Conservation (phyloP, 1,284 basidiomycete genomes). For the Tetrapyrgos nigripes region DNA sequence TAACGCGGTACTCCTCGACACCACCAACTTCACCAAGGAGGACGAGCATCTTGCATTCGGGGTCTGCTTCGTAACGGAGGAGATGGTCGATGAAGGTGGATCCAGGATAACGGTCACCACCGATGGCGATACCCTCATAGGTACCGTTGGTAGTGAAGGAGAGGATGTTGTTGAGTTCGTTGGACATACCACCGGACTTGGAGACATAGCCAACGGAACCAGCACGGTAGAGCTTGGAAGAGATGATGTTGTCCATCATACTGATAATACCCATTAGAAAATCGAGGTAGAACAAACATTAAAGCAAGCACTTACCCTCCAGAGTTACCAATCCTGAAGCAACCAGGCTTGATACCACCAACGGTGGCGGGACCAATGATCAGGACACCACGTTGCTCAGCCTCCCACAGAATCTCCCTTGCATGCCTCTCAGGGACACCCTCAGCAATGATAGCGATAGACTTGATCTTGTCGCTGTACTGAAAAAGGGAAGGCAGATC, state of each 20-base stretch:
- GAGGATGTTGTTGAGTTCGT: constrained; percentile 99
- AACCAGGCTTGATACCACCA: constrained; percentile 99
- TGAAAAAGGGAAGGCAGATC: neutral
- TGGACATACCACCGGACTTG: constrained; percentile 99
- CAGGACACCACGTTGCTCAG: constrained; percentile 86
- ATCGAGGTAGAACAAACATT: neutral
- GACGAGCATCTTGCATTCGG: constrained; percentile 98
- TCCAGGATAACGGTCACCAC: constrained; percentile 98
- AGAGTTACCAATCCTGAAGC: constrained; percentile 99
- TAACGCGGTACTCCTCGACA: constrained; percentile 99
- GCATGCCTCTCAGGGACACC: constrained; percentile 99
- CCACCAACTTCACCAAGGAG: constrained; percentile 99
- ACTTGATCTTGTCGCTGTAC: constrained; percentile 62
- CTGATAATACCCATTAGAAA: constrained; percentile 38
- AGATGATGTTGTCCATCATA: constrained; percentile 99
- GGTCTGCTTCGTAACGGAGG: constrained; percentile 96
- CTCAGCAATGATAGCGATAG: constrained; percentile 96
- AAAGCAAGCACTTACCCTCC: constrained; percentile 71
- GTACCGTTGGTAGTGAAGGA: constrained; percentile 98
- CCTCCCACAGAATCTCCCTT: constrained; percentile 93
- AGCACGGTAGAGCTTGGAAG: constrained; percentile 97
- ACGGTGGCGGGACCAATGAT: constrained; percentile 99
- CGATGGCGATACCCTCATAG: constrained; percentile 99
- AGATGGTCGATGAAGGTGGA: constrained; percentile 99
- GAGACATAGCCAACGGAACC: constrained; percentile 99